Base-by-base conservation (phyloP, 805 yeast genomes). In the Wickerhamiella vanderwaltii region DNA sequence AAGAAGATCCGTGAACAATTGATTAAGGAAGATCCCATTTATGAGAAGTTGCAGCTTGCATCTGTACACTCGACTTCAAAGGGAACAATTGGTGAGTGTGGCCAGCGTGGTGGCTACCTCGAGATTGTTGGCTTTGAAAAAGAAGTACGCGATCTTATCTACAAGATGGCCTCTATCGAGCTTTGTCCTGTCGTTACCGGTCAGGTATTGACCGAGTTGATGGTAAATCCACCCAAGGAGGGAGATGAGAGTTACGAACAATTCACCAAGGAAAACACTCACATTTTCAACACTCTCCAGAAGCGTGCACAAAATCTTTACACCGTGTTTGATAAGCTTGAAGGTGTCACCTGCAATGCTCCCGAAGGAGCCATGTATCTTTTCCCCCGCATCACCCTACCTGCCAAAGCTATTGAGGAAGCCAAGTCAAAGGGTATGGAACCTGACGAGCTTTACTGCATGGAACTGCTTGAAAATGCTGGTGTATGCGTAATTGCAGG, bases 401-500 rank as follows among this genome's bases (percentile, higher is more conserved):
- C 83, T 12, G 70, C 72, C 13, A 70, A 69, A 49, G 86, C 85
- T 11, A 65, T 74, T 37, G 66, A 66, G 20, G 68, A 67, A 32
- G 94, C 96, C 25, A 64, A 67, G 42, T 65, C 68, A 43, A 55
- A 58, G 23, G 75, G 73, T 18, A 57, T 74, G 53, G 52, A 48
- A n/a, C 79, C 94, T 16, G 98, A 91, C 60, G 95, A 82, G 59
- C 75, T 81, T 49, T 91, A 91, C 66, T 87, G 96, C 61, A 68
- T 79, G 57, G 79, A 79, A 51, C 67, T 91, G 45, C 69, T 91
- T 50, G 88, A 88, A 49, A 61, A 65, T 35, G 86, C 98, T 5
- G 99, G 99, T 52, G 85, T 91, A 46, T 91, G 99, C 63, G 84
- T 94, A 33, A 94, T 91, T 48, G 97, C 99, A 23, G 99, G 98